These are phyloP conservation scores for Alternaria metachromatica DNA, from an alignment of 2,329 filamentous ascomycete species.

Conservation along the genomic window DNA sequence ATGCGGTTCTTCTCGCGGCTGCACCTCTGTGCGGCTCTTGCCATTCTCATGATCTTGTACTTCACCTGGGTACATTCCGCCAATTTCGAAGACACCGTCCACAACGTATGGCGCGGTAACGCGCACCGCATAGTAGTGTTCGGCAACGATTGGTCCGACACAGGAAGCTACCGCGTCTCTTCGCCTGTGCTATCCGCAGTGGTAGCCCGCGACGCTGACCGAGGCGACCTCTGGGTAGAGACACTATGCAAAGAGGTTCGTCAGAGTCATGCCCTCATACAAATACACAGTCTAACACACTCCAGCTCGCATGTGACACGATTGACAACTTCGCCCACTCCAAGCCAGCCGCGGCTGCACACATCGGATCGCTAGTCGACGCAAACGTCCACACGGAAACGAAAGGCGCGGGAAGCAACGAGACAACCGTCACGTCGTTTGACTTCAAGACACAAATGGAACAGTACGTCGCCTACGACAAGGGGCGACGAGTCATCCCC, in stretches of 20 bases:
- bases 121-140: conserved; percentile 47
- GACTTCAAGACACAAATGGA: conserved; percentile 49
- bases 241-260: conserved; percentile 47
- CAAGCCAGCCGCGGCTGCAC: conserved; percentile 23
- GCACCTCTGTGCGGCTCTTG: conserved; percentile 32
- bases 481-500: conserved; percentile 23
- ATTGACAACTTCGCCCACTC: conserved; percentile 50
- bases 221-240: conserved; percentile 46
- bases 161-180: conserved; percentile 43
- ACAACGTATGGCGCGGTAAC: conserved; percentile 37
- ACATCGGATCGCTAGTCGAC: conserved; percentile 41
- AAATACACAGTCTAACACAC: conserved; percentile 26
- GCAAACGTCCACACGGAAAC: conserved; percentile 39
- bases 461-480: conserved; percentile 41
- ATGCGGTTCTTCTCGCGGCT: conserved; percentile 45
- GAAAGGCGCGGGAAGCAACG: conserved; percentile 20
- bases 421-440: conserved; percentile 26
- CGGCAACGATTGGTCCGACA: conserved; percentile 50
- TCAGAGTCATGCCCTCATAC: conserved; percentile 14
- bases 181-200: conserved; percentile 31
- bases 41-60: conserved; percentile 39
- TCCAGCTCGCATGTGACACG: conserved; percentile 44
- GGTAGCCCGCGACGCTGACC: conserved; percentile 35
- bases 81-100: conserved; percentile 33
- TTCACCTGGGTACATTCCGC: conserved; percentile 39